Percentiles rank a stretch among this genome's conserved stretches.
Conservation (phyloP, 352 stramenopile genomes). For the Globisporangium solare region DNA sequence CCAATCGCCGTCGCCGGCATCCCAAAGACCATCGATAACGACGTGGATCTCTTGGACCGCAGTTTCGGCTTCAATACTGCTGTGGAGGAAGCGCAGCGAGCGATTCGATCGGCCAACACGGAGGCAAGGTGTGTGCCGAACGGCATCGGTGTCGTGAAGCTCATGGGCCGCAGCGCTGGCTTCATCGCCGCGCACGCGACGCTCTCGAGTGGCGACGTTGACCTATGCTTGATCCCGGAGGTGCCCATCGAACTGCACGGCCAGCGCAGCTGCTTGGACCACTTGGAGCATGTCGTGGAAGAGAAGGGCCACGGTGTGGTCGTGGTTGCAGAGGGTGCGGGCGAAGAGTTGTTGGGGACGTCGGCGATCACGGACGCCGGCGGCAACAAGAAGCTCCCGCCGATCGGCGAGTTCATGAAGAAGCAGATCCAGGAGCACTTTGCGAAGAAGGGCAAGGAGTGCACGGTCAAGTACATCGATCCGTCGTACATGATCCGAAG, state of each 20-base stretch:
- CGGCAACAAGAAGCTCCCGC: constrained; percentile 94
- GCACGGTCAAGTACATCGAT: constrained; percentile 98
- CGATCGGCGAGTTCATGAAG: constrained; percentile 97
- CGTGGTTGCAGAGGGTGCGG: constrained; percentile 96
- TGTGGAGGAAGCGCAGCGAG: constrained; percentile 93
- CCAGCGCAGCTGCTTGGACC: constrained; percentile 85
- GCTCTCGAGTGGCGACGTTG: constrained; percentile 95
- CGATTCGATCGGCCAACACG: constrained; percentile 88
- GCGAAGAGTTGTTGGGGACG: constrained; percentile 84
- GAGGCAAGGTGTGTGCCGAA: constrained; percentile 97
- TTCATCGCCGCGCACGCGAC: constrained; percentile 97
- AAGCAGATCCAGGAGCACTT: constrained; percentile 93
- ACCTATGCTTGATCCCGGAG: constrained; percentile 97
- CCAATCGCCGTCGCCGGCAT: constrained; percentile 95
- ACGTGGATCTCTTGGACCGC: constrained; percentile 97
- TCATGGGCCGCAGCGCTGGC: constrained; percentile 96
- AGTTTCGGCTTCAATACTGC: constrained; percentile 98
- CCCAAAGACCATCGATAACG: constrained; percentile 99
- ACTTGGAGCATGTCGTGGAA: constrained; percentile 90
- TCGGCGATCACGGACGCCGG: constrained; percentile 90
- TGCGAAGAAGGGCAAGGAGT: constrained; percentile 78
- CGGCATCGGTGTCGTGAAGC: constrained; percentile 98
- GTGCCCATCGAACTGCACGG: constrained; percentile 95
- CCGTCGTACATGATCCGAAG: constrained; percentile 97
- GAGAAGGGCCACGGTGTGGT: constrained; percentile 97